Percentiles rank a stretch among this genome's conserved stretches.
Evolutionary conservation across 257 asterid genomes (phyloP).

Genomic region (Nicotiana otophora): DNA sequence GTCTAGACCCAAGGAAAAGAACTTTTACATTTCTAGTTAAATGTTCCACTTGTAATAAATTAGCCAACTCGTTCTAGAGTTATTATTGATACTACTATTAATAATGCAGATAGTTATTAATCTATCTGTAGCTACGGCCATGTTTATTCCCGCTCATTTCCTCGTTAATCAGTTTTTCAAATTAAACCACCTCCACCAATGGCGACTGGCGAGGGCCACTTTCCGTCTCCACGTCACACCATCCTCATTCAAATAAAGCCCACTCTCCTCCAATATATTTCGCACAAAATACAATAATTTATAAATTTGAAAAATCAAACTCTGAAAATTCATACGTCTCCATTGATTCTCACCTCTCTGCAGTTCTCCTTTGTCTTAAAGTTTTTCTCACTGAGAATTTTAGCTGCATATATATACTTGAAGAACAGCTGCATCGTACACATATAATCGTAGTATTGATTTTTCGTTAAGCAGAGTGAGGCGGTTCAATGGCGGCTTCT

Average conservation of each 20-base stretch:
- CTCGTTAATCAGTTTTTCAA: background rate
- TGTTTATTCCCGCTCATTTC: slow-evolving; percentile 4
- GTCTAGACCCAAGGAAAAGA: background rate
- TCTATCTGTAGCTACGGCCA: background rate
- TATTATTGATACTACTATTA: too few relatives aligned
- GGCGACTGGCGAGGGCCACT: background rate
- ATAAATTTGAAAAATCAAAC: background rate
- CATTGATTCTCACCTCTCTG: slow-evolving; percentile 1
- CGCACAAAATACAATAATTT: slow-evolving; percentile 1
- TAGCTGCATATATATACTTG: background rate
- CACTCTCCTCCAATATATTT: background rate
- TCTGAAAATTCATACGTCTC: slow-evolving; percentile 12
- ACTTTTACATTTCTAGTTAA: background rate
- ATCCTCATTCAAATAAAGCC: too few relatives aligned
- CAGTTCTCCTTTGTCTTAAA: background rate
- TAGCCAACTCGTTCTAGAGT: too few relatives aligned
- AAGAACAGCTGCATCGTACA: background rate
- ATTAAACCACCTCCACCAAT: background rate
- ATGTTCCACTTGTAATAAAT: background rate
- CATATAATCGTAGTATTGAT: background rate
- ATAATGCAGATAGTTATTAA: too few relatives aligned
- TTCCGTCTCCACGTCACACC: slow-evolving; percentile 4
- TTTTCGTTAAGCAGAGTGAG: background rate
- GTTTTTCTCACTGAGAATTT: background rate
- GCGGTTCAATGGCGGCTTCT: slow-evolving; percentile 69